Evolutionary conservation across 202 grass and related monocot species (phyloP).

Genomic region (Musa balbisiana): DNA sequence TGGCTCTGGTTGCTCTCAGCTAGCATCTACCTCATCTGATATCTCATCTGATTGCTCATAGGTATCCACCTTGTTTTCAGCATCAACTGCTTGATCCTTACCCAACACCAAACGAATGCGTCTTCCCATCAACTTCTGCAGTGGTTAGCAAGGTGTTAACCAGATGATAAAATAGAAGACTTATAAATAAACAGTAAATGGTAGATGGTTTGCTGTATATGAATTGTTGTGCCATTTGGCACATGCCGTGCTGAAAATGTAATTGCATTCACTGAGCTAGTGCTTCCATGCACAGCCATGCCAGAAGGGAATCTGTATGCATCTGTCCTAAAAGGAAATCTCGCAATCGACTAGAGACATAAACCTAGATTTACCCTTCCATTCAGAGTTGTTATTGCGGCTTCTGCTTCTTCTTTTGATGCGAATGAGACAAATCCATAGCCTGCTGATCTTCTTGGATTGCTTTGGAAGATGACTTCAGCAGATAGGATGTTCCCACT

Average conservation of each 20-base stretch:
- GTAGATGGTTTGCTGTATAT: background rate
- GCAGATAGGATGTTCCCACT: constrained; percentile 49
- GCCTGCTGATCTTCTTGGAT: constrained; percentile 72
- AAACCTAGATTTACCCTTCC: constrained; percentile 48
- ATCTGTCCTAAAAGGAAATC: no score
- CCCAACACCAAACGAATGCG: constrained; percentile 39
- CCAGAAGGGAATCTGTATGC: no score
- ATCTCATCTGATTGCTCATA: constrained; percentile 22
- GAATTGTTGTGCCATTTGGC: background rate
- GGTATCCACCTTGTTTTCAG: constrained; percentile 20
- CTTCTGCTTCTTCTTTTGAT: constrained; percentile 64
- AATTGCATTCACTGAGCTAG: background rate
- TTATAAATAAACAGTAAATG: background rate
- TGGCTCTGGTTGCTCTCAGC: background rate
- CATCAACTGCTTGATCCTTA: constrained; percentile 22
- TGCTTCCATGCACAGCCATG: background rate
- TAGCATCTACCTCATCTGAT: background rate
- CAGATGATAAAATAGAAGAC: constrained; percentile 7
- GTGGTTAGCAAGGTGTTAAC: constrained; percentile 5
- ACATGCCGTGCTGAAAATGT: background rate
- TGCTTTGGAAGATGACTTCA: constrained; percentile 71
- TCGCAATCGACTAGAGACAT: background rate
- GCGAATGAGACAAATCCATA: constrained; percentile 79
- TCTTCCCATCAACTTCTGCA: constrained; percentile 53
- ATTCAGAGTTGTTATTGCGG: constrained; percentile 59